Conservation (phyloP, 1,284 basidiomycete genomes). For the Cystobasidiaceae sp. region DNA sequence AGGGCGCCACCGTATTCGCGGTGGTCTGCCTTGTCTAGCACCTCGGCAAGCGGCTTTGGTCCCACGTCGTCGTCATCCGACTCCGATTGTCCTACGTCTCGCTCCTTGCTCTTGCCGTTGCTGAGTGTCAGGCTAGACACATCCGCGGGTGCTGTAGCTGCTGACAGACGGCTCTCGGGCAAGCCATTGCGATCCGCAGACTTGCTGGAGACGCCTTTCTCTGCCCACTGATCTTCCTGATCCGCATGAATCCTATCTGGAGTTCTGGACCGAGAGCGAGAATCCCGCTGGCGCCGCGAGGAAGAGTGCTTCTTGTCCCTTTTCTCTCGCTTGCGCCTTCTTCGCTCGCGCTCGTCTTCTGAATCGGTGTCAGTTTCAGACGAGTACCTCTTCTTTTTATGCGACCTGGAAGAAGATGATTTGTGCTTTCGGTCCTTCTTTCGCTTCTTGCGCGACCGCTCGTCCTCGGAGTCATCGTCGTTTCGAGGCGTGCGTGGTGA, state of each 20-base stretch:
- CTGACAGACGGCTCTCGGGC: neutral
- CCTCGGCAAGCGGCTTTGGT: slow-evolving; percentile 35
- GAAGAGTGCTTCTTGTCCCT: slow-evolving; percentile 32
- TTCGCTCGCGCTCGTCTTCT: slow-evolving; percentile 28
- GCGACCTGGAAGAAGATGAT: slow-evolving; percentile 4
- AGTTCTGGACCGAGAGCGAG: slow-evolving; percentile 2
- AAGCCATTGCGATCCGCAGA: neutral
- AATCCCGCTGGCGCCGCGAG: neutral
- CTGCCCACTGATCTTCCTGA: slow-evolving; percentile 40
- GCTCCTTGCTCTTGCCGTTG: slow-evolving; percentile 42
- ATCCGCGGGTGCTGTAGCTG: slow-evolving; percentile 15
- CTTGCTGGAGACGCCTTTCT: slow-evolving; percentile 34
- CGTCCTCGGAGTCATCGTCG: slow-evolving; percentile 12
- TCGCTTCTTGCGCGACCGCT: slow-evolving; percentile 13
- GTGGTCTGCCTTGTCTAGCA: slow-evolving; percentile 2
- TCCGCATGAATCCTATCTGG: slow-evolving; percentile 9
- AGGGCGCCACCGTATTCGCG: slow-evolving; percentile 66
- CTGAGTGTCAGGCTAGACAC: slow-evolving; percentile 2
- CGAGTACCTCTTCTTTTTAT: slow-evolving; percentile 22
- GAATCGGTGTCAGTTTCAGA: slow-evolving; percentile 18
- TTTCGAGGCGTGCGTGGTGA: slow-evolving; percentile 64
- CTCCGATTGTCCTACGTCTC: slow-evolving; percentile 38
- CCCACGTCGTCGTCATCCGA: slow-evolving; percentile 45
- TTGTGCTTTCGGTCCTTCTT: slow-evolving; percentile 31
- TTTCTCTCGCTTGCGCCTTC: slow-evolving; percentile 11